Evolutionary conservation across 2,329 filamentous ascomycete genomes (phyloP).

Genomic region (Diatrype stigma): DNA sequence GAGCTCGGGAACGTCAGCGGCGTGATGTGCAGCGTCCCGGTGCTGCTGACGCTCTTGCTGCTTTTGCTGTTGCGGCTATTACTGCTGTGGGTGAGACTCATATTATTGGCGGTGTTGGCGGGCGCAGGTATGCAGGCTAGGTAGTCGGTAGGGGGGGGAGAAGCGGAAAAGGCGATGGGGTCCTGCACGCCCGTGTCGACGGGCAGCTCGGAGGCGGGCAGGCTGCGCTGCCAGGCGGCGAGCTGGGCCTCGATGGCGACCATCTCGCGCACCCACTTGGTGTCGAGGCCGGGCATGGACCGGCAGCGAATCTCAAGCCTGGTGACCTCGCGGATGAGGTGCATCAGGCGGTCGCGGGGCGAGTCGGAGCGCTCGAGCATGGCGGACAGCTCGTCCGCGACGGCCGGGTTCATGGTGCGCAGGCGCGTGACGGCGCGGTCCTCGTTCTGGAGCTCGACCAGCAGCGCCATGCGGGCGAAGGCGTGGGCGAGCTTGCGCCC

Average conservation of each 20-base stretch:
- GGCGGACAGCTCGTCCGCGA: not conserved
- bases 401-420: conserved; percentile 6
- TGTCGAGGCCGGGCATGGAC: not conserved
- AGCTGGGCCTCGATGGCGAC: not conserved
- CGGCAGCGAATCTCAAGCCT: not conserved
- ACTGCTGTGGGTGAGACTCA: no score
- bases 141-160: not conserved
- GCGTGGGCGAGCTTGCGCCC: conserved; percentile 9
- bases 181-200: conserved; percentile 3
- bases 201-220: conserved; percentile 1
- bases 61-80: no score
- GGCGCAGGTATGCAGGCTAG: not conserved
- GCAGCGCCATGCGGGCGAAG: conserved; percentile 13
- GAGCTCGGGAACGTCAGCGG: not conserved
- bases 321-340: not conserved
- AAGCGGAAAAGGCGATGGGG: conserved; percentile 3
- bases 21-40: not conserved
- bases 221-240: conserved; percentile 1
- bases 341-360: not conserved
- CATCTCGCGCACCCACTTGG: not conserved
- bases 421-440: conserved; percentile 9
- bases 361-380: conserved; percentile 2
- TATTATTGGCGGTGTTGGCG: no score
- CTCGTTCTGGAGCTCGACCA: conserved; percentile 12
- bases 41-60: no score